Conservation (phyloP, 148 eudicot species). For the Cornus kousa region DNA sequence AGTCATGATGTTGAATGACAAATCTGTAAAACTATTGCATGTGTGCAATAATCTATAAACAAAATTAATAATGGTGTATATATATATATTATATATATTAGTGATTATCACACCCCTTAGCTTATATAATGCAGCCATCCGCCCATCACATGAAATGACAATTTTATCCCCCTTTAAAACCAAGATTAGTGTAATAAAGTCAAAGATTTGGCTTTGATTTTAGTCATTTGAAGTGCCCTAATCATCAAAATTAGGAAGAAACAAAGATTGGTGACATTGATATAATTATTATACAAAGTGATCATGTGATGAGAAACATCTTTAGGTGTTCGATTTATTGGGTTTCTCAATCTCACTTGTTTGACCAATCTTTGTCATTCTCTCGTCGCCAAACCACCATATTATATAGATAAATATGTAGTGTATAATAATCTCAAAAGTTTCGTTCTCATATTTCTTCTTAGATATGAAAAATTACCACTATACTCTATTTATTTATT, state of each 20-base stretch:
- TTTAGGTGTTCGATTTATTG: conserved; percentile 2
- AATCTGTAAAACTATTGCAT: background rate
- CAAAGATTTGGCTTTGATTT: background rate
- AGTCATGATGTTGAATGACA: conserved; percentile 9
- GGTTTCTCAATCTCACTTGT: conserved; percentile 13
- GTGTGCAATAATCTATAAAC: background rate
- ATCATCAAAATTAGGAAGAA: background rate
- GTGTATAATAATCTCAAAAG: no score
- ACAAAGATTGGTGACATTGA: background rate
- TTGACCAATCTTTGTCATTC: conserved; percentile 25
- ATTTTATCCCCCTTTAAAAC: background rate
- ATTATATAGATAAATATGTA: background rate
- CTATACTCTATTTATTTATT: no score
- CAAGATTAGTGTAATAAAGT: background rate
- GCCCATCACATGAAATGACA: background rate
- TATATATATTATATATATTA: background rate
- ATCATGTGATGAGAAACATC: conserved; percentile 6
- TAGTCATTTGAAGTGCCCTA: background rate
- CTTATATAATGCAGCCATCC: background rate
- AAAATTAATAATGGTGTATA: background rate
- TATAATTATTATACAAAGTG: background rate
- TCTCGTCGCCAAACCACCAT: conserved; percentile 15
- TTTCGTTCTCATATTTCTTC: background rate
- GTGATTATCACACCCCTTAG: background rate
- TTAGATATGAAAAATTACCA: no score